A percentile compares a stretch with the other conserved stretches of the same genome.
phyloP scores from a whole-genome alignment of 2,329 filamentous ascomycete species.

The Neurospora sp. region DNA sequence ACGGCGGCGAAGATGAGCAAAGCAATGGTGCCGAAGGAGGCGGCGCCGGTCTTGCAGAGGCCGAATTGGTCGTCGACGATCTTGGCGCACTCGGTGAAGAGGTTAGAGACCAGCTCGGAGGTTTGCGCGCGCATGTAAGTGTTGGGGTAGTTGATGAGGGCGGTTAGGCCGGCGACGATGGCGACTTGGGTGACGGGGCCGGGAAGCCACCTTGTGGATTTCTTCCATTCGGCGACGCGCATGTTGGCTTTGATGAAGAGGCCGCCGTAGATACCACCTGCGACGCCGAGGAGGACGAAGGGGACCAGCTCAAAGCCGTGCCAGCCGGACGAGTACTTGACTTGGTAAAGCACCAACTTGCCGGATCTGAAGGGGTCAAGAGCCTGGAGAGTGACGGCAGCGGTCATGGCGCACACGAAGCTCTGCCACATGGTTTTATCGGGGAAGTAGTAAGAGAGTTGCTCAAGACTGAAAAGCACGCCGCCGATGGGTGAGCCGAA shows the following conservation, averaged over 20 bases:
- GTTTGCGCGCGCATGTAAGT: conserved; percentile 91
- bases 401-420: conserved; percentile 99
- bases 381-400: conserved; percentile 83
- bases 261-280: conserved; percentile 89
- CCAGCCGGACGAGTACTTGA: conserved; percentile 86
- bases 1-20: conserved; percentile 73
- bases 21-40: conserved; percentile 71
- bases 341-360: conserved; percentile 91
- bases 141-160: conserved; percentile 89
- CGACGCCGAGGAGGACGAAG: conserved; percentile 73
- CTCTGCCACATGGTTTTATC: conserved; percentile 99
- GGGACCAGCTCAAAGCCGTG: conserved; percentile 89
- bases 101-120: conserved; percentile 79
- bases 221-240: conserved; percentile 72
- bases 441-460: conserved; percentile 94
- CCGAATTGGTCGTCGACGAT: conserved; percentile 78
- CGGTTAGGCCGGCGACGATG: conserved; percentile 69
- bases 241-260: conserved; percentile 95
- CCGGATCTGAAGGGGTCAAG: conserved; percentile 92
- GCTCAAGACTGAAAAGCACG: conserved; percentile 92
- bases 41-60: conserved; percentile 78
- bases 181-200: conserved; percentile 72
- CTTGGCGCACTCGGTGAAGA: conserved; percentile 84
- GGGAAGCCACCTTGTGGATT: conserved; percentile 52
- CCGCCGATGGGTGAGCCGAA: conserved; percentile 92